Percentiles rank a stretch among this genome's conserved stretches.
Evolutionary conservation across 257 asterid genomes (phyloP).

Genomic region (Lavandula angustifolia): DNA sequence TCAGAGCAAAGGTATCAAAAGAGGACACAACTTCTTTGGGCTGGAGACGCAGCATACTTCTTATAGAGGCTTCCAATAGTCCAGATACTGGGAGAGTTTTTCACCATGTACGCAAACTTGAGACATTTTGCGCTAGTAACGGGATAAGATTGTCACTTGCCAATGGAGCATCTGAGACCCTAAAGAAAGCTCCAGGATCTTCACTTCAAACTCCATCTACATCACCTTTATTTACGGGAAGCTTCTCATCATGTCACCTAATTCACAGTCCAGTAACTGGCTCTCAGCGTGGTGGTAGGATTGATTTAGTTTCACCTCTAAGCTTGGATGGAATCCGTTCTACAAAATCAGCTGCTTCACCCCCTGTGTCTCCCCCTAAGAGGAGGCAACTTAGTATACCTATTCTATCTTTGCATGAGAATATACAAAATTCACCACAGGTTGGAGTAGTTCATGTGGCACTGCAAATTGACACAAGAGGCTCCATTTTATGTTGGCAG

Average conservation of each 20-base stretch:
- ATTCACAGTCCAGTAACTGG: constrained; percentile 88
- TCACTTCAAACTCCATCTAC: constrained; percentile 69
- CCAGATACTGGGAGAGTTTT: constrained; percentile 93
- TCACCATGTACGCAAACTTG: constrained; percentile 88
- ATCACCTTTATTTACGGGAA: constrained; percentile 95
- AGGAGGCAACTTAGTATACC: constrained; percentile 69
- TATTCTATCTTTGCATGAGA: constrained; percentile 69
- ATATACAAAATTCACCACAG: constrained; percentile 82
- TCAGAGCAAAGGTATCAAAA: constrained; percentile 53
- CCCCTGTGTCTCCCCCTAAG: constrained; percentile 84
- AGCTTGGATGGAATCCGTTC: constrained; percentile 87
- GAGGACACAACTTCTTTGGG: constrained; percentile 79
- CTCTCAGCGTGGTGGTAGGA: constrained; percentile 64
- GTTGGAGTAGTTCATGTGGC: constrained; percentile 92
- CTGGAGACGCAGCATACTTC: constrained; percentile 92
- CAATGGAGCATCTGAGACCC: constrained; percentile 55
- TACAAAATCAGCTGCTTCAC: constrained; percentile 61
- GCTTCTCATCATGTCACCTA: constrained; percentile 90
- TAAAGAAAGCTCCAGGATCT: constrained; percentile 63
- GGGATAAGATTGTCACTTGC: constrained; percentile 67
- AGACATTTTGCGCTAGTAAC: constrained; percentile 68
- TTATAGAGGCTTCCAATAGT: constrained; percentile 91
- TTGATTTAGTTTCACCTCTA: constrained; percentile 89
- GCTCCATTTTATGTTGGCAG: constrained; percentile 98
- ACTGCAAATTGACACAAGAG: constrained; percentile 85